These are phyloP conservation scores for Aspergillus versicolor DNA, from an alignment of 2,329 filamentous ascomycete genomes.

Conservation along the genomic window DNA sequence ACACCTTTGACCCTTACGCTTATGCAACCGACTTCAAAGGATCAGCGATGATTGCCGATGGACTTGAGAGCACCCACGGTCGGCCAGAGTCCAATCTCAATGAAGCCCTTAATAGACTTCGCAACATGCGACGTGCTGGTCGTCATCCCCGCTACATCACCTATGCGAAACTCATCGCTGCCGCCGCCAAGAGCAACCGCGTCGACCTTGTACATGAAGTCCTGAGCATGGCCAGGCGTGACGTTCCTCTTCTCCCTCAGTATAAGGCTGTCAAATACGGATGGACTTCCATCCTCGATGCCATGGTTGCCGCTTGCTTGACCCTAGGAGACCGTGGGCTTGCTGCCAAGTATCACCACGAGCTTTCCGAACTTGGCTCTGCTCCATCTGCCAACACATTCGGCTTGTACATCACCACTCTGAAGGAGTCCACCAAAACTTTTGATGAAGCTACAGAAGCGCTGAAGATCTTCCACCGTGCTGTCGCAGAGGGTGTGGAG, in stretches of 20 bases:
- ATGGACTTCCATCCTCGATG: conserved; percentile 93
- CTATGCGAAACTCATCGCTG: conserved; percentile 90
- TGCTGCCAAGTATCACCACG: conserved; percentile 85
- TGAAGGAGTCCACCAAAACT: conserved; percentile 95
- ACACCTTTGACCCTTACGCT: conserved; percentile 87
- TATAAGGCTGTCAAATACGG: conserved; percentile 88
- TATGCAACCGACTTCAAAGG: conserved; percentile 90
- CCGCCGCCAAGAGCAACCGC: conserved; percentile 81
- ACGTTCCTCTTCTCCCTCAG: conserved; percentile 80
- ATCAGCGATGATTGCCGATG: conserved; percentile 84
- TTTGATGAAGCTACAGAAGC: conserved; percentile 97
- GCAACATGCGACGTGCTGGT: conserved; percentile 88
- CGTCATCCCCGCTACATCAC: conserved; percentile 94
- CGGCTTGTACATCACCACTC: conserved; percentile 96
- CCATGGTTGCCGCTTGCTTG: conserved; percentile 92
- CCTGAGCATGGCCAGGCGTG: conserved; percentile 80
- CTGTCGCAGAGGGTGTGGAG: conserved; percentile 89
- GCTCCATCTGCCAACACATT: conserved; percentile 97
- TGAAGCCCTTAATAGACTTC: conserved; percentile 79
- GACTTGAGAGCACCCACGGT: conserved; percentile 77
- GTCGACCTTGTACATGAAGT: conserved; percentile 82
- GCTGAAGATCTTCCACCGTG: conserved; percentile 94
- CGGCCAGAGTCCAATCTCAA: conserved; percentile 71
- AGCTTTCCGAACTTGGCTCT: conserved; percentile 84
- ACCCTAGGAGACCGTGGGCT: conserved; percentile 75